These are phyloP conservation scores for Epithemia pelagica DNA, from an alignment of 108 stramenopile genomes.

Conservation along the genomic window DNA sequence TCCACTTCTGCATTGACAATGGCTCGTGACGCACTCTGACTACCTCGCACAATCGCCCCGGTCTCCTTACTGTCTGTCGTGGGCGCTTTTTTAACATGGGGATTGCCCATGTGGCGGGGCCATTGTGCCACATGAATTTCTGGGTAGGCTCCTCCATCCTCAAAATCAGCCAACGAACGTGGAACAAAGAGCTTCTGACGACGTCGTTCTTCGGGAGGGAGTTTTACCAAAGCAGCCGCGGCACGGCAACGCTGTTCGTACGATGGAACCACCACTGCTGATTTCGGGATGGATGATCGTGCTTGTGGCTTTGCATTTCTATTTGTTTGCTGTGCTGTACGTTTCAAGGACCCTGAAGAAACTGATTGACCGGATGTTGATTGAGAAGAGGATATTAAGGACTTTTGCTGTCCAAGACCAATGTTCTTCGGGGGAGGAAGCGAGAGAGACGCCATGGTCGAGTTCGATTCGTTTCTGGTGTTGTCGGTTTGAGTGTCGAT, in stretches of 20 bases:
- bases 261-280: conserved; percentile 42
- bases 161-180: conserved; percentile 83
- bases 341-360: too few species aligned
- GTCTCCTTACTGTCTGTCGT: conserved; percentile 7
- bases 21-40: conserved; percentile 35
- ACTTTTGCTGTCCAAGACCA: background rate
- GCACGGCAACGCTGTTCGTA: conserved; percentile 67
- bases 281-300: background rate
- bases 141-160: conserved; percentile 97
- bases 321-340: background rate
- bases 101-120: conserved; percentile 97
- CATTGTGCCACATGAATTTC: conserved; percentile 99
- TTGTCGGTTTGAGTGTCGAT: too few species aligned
- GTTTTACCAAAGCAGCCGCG: conserved; percentile 48
- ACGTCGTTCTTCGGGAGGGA: conserved; percentile 59
- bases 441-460: conserved; percentile 15
- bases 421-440: conserved; percentile 12
- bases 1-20: conserved; percentile 89
- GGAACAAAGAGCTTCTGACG: conserved; percentile 81
- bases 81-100: conserved; percentile 23
- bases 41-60: background rate
- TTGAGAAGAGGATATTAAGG: background rate
- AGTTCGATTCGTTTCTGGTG: background rate
- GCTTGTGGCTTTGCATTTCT: background rate
- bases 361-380: too few species aligned